Percentiles rank a stretch among this genome's conserved stretches.
These are phyloP conservation scores for Ampelocalamus luodianensis DNA, from an alignment of 176 grass and related monocot species.

Conservation along the genomic window DNA sequence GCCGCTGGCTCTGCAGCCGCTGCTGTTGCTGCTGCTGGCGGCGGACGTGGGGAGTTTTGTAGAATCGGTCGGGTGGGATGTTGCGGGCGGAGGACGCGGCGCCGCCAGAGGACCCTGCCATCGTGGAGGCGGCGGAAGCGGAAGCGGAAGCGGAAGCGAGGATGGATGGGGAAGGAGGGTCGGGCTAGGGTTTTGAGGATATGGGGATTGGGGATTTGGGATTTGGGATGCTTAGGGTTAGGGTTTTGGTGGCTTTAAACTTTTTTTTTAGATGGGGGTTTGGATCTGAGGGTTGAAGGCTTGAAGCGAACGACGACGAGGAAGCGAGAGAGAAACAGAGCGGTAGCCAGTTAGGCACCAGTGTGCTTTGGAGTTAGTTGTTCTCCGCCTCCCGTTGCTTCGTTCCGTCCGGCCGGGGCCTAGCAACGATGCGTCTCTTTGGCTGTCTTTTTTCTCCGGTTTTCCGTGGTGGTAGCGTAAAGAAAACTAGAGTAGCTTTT, in stretches of 20 bases:
- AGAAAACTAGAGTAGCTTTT: not conserved
- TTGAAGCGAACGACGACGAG: not conserved
- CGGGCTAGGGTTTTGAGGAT: slow-evolving; percentile 34
- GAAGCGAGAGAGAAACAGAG: too few species aligned
- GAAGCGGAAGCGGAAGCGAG: not conserved
- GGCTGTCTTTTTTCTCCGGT: not conserved
- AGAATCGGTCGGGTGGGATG: slow-evolving; percentile 59
- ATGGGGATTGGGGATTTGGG: slow-evolving; percentile 13
- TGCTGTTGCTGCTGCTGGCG: slow-evolving; percentile 59
- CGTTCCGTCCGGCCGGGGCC: not conserved
- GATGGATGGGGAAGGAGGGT: slow-evolving; percentile 11
- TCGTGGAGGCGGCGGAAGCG: slow-evolving; percentile 11
- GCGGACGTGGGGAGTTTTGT: slow-evolving; percentile 65
- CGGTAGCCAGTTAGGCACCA: too few species aligned
- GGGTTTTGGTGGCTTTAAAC: slow-evolving; percentile 62
- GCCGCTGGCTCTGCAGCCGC: slow-evolving; percentile 51
- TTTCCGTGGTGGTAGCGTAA: not conserved
- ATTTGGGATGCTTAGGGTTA: slow-evolving; percentile 57
- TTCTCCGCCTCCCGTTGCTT: too few species aligned
- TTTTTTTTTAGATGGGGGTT: slow-evolving; percentile 46
- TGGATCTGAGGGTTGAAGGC: slow-evolving; percentile 55
- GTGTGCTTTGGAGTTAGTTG: too few species aligned
- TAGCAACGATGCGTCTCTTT: not conserved
- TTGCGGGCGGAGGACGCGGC: slow-evolving; percentile 56
- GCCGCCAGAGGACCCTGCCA: slow-evolving; percentile 60